These are phyloP conservation scores for Colletotrichum scovillei DNA, from an alignment of 2,329 filamentous ascomycete species.

Conservation along the genomic window DNA sequence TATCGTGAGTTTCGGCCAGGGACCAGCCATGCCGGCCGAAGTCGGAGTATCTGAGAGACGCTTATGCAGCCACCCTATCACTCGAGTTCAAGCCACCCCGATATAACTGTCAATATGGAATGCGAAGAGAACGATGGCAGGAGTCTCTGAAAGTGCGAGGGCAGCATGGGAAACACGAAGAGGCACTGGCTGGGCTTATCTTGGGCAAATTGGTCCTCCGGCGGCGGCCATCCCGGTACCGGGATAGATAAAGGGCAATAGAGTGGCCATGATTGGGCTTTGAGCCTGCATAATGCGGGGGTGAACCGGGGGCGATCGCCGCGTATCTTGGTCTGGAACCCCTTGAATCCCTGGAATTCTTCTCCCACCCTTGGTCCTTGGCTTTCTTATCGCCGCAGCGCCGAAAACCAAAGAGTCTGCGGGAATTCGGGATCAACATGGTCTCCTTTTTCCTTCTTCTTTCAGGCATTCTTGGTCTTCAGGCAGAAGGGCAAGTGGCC, in stretches of 20 bases:
- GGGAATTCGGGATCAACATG: conserved; percentile 13
- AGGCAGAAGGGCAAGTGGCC: neutral
- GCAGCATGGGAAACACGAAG: neutral
- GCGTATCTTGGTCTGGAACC: conserved; percentile 6
- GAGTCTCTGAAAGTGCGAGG: neutral
- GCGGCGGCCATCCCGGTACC: neutral
- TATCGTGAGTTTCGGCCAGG: neutral
- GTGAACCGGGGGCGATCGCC: neutral
- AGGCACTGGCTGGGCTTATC: conserved; percentile 11
- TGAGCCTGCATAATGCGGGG: conserved; percentile 22
- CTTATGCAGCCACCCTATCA: neutral
- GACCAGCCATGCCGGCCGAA: neutral
- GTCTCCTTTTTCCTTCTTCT: neutral
- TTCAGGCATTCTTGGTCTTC: neutral
- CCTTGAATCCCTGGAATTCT: neutral
- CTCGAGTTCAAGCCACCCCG: neutral
- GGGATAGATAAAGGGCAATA: conserved; percentile 16
- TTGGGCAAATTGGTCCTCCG: neutral
- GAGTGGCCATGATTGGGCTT: conserved; percentile 4
- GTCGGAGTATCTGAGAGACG: neutral
- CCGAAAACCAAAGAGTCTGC: conserved; percentile 5
- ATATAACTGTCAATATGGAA: neutral
- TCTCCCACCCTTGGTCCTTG: neutral
- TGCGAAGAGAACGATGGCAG: neutral
- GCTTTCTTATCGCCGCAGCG: conserved; percentile 15